phyloP scores from a whole-genome alignment of 345 rosid genomes.

The Aurinia saxatilis region DNA sequence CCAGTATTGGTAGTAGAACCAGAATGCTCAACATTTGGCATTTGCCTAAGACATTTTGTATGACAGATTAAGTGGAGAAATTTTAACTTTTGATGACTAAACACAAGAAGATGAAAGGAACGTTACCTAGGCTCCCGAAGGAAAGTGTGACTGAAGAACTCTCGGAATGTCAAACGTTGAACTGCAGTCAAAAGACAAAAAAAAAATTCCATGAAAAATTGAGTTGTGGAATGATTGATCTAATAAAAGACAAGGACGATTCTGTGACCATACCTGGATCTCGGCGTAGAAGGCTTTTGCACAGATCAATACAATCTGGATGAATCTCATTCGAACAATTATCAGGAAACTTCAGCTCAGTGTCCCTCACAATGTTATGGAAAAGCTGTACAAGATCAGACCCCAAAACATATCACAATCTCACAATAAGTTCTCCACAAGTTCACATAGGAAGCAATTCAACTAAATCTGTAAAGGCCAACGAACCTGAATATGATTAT shows the following conservation, averaged over 20 bases:
- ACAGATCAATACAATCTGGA: conserved; percentile 72
- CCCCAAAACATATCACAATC: no score
- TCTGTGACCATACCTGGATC: conserved; percentile 82
- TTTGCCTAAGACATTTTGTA: conserved; percentile 37
- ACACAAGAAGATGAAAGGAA: neutral
- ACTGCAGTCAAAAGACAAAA: conserved; percentile 33
- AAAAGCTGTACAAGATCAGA: conserved; percentile 53
- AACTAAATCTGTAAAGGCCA: neutral
- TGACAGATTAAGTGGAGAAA: conserved; percentile 16
- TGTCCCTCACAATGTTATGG: conserved; percentile 58
- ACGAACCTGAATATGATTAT: conserved; percentile 57
- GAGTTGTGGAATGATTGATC: no score
- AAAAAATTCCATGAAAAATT: neutral
- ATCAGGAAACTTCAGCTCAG: conserved; percentile 65
- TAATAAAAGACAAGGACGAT: neutral
- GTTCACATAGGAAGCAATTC: neutral
- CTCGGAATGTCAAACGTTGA: conserved; percentile 61
- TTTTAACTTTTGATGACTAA: neutral
- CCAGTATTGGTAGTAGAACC: conserved; percentile 29
- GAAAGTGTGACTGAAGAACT: conserved; percentile 72
- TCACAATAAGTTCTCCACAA: conserved; percentile 6
- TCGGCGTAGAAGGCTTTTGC: conserved; percentile 58
- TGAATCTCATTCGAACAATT: conserved; percentile 45
- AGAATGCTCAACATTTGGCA: conserved; percentile 24
- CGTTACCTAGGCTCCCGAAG: conserved; percentile 48